Evolutionary conservation across 1,284 basidiomycete genomes (phyloP).

Genomic region (Cutaneotrichosporon cavernicola): DNA sequence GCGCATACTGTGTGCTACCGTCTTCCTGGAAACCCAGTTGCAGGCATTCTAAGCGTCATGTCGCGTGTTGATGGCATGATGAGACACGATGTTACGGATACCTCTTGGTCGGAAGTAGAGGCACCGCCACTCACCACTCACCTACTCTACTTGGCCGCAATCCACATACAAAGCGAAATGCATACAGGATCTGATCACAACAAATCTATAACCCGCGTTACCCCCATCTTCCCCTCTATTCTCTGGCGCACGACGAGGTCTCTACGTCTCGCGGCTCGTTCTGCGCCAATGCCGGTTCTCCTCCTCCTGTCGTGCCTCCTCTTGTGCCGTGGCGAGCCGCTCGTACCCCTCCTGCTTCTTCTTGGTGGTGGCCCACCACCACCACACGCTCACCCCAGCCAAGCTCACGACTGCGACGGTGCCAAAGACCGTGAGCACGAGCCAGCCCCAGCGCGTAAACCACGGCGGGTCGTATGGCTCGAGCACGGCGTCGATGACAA

Average conservation of each 20-base stretch:
- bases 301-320: constrained; percentile 18
- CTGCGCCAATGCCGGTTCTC: constrained; percentile 22
- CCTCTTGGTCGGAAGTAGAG: background rate
- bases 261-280: constrained; percentile 12
- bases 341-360: constrained; percentile 20
- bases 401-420: constrained; percentile 61
- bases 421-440: constrained; percentile 55
- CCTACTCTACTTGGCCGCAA: too few relatives aligned
- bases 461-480: constrained; percentile 81
- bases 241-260: background rate
- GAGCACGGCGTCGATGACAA: constrained; percentile 80
- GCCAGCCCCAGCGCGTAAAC: constrained; percentile 61
- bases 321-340: constrained; percentile 16
- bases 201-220: background rate
- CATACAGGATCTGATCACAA: constrained; percentile 6
- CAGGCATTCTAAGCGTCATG: too few relatives aligned
- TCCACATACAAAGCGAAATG: constrained; percentile 1
- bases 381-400: constrained; percentile 61
- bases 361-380: constrained; percentile 55
- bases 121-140: too few relatives aligned
- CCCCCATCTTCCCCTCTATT: background rate
- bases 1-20: too few relatives aligned
- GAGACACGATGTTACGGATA: background rate
- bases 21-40: too few relatives aligned
- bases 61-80: background rate